Evolutionary conservation across 2,329 filamentous ascomycete genomes (phyloP), one percentile per base, ranked within the genome.

Genomic region (Pseudogymnoascus sp.): DNA sequence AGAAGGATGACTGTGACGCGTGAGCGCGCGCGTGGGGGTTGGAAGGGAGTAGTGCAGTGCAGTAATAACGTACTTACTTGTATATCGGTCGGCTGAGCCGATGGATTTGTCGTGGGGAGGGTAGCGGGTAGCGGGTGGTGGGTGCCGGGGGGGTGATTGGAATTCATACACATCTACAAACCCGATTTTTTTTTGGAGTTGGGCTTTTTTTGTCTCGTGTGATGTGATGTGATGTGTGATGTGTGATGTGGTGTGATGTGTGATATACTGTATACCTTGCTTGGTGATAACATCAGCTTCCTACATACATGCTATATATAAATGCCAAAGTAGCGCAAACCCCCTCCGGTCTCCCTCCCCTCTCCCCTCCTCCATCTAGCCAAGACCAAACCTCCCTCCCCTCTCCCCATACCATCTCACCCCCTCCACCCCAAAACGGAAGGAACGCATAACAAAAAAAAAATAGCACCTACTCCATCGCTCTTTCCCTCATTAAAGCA

Each of bases 81-180:
- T 50, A 50, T 50, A 50, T 50, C 43, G 43, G 43, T 50, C 43
- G 43, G 43, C 43, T 50, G 43, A 50, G 43, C 43, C 43, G 43
- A 50, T 50, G 14, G 43, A 50, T 30, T 30, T 30, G 28, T 7
- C 28, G 28, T 4, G 28, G 28, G 28, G 28, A 30, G 28, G 7
- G n/a, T n/a, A n/a, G n/a, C n/a, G n/a, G n/a, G n/a, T n/a, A n/a
- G n/a, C n/a, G n/a, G n/a, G n/a, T n/a, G n/a, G n/a, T n/a, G n/a
- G n/a, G n/a, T n/a, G n/a, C n/a, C n/a, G n/a, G n/a, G n/a, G n/a
- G n/a, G n/a, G n/a, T n/a, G n/a, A 30, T 30, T 14, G 43, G 43
- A 30, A 50, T 50, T 50, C 43, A 50, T 50, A 50, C 43, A 50
- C 43, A 50, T 50, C 43, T 50, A 50, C 43, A 50, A 22, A 30